phyloP scores from a whole-genome alignment of 177 flowering plant genomes.

The Tripterygium wilfordii region DNA sequence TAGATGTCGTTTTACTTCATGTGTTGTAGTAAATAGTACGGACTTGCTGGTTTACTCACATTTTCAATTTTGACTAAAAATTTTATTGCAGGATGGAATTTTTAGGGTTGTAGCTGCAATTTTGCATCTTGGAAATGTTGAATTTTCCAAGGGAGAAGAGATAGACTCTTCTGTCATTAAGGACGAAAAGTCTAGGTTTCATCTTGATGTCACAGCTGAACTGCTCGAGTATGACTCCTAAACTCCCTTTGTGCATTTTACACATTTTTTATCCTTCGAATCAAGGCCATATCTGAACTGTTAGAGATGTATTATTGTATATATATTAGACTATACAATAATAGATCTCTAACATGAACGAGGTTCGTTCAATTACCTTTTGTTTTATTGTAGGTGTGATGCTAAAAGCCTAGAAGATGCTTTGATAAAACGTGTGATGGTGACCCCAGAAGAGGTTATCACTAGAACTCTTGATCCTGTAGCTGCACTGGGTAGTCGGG shows the following conservation, averaged over 20 bases:
- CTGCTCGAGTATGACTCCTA: slow-evolving; percentile 54
- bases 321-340: too few relatives aligned
- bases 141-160: slow-evolving; percentile 84
- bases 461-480: slow-evolving; percentile 90
- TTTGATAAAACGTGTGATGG: slow-evolving; percentile 82
- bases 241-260: background rate
- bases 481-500: slow-evolving; percentile 75
- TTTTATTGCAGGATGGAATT: slow-evolving; percentile 70
- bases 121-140: slow-evolving; percentile 90
- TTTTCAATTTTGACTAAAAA: slow-evolving; percentile 8
- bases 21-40: background rate
- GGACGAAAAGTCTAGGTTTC: slow-evolving; percentile 84
- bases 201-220: slow-evolving; percentile 75
- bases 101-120: slow-evolving; percentile 93
- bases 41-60: background rate
- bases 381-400: slow-evolving; percentile 58
- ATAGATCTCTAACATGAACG: too few relatives aligned
- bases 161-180: slow-evolving; percentile 87
- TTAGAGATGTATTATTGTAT: too few relatives aligned
- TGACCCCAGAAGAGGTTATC: slow-evolving; percentile 93
- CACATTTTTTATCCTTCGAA: background rate
- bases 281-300: too few relatives aligned
- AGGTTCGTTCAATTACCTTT: background rate
- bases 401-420: slow-evolving; percentile 87
- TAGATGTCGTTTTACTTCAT: slow-evolving; percentile 10